Evolutionary conservation across 2,329 filamentous ascomycete species (phyloP), one percentile per base, ranked within the genome.

Genomic region (Ascochyta clinopodiicola): DNA sequence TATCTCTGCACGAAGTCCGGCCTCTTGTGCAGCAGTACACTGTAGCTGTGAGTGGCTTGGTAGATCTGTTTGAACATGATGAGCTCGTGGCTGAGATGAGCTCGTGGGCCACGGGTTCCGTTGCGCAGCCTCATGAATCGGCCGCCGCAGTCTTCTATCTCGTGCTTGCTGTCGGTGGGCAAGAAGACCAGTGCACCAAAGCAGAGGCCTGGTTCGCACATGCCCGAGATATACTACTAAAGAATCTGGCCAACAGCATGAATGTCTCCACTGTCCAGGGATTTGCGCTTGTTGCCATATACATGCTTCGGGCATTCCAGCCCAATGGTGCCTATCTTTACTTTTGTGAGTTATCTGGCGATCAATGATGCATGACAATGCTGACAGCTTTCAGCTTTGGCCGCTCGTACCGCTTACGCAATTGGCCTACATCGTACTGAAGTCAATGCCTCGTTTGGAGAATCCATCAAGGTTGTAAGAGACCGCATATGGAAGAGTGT

Each of bases 401-500:
- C 81, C n/a, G 74, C 81, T 21, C 77, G 81, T 25, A 79, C 81
- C 12, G 80, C 80, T 1, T 83, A 83, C 58, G 80, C 81, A 1
- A 78, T 83, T 22, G 81, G 81, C 1, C 72, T 84, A 21, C 81
- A 84, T 60, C 71, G 81, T 5, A 81, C 78, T 25, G 81, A 83
- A 62, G 80, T 81, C 12, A 82, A 82, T 53, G 79, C 79, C 25
- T 75, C 81, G 1, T 83, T 82, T 57, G 80, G 79, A 27, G 63
- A 66, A 1, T 66, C 75, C 2, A 77, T 79, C 39, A 72, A 75
- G 45, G 62, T 71, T 25, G 74, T 78, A 5, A 70, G 81, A 51
- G 80, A 82, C 57, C 76, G 80, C 3, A 79, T 82, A 19, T 84
- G 81, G 81, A 83, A 81, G 63, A 82, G 80, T 59, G 68, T 83